Evolutionary conservation across 176 grass and related monocot species (phyloP), one percentile per base, ranked within the genome.

Genomic region (Tillandsia leiboldiana): DNA sequence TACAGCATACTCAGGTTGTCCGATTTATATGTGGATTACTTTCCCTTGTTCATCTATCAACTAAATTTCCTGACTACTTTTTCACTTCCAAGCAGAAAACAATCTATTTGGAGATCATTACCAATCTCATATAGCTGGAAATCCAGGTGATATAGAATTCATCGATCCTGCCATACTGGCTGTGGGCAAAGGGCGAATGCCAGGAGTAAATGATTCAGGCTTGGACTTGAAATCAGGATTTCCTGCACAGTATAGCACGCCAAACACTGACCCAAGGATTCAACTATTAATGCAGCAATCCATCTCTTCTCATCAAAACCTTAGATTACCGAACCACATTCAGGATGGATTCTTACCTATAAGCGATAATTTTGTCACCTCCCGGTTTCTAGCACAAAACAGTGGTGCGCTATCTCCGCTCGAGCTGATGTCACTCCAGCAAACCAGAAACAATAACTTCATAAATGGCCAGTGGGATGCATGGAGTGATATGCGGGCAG

Each of bases 121-220:
- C 76, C 82, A 88, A 83, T 50, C 82, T 69, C 80, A 87, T 24
- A 68, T 79, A 63, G n/a, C 52, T 13, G 79, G 85, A 77, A 87
- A 86, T 72, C 49, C 83, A 50, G 72, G 69, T 79, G 91, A 96
- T 66, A 56, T 88, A 64, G 88, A 91, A 82, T 91, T 91, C 77
- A 80, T 88, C 29, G 91, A 96, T 85, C 91, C 91, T 72, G 91
- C 91, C 77, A 88, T 96, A 78, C 64, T 96, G 42, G 91, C 88
- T 66, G 91, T 96, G 52, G 91, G 82, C 85, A 96, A 96, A 83
- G 88, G 85, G 26, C 79, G 85, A 57, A 88, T 86, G 77, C 71
- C 91, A 62, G 82, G 77, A 79, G 70, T 83, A 67, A 80, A 79
- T n/a, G 81, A 88, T 75, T 74, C 85, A 29, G 82, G 71, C 9